These are phyloP conservation scores for Bacidia rubella DNA, from an alignment of 495 filamentous ascomycete species.

Conservation along the genomic window DNA sequence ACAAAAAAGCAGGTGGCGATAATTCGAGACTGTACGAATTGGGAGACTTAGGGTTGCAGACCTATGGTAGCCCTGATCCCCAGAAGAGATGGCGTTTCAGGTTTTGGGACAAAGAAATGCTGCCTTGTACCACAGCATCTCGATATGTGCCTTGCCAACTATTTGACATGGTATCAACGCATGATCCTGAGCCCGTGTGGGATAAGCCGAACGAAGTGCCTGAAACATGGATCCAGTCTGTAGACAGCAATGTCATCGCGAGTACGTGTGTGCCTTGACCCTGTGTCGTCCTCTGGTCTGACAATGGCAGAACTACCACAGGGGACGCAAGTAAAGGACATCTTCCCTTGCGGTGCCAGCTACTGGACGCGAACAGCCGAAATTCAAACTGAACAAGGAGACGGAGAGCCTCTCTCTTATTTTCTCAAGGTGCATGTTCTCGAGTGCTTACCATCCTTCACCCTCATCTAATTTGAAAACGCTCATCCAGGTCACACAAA, in stretches of 20 bases:
- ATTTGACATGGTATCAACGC: not conserved
- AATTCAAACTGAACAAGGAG: slow-evolving; percentile 11
- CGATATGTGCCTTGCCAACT: not conserved
- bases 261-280: slow-evolving; percentile 1
- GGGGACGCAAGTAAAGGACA: slow-evolving; percentile 5
- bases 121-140: too few species aligned
- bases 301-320: slow-evolving; percentile 10
- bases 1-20: too few species aligned
- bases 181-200: not conserved
- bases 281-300: not conserved
- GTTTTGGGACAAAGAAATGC: too few species aligned
- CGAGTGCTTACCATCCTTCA: not conserved
- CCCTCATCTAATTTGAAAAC: not conserved
- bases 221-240: slow-evolving; percentile 5
- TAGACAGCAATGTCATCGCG: slow-evolving; percentile 11
- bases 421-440: slow-evolving; percentile 15
- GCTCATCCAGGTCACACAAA: slow-evolving; percentile 5
- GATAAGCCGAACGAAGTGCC: not conserved
- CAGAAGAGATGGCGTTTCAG: too few species aligned
- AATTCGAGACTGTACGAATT: too few species aligned
- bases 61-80: too few species aligned
- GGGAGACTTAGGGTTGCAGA: too few species aligned
- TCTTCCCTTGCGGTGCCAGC: slow-evolving; percentile 13
- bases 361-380: slow-evolving; percentile 19
- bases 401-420: slow-evolving; percentile 11